Evolutionary conservation across 108 stramenopile species (phyloP), one percentile per base, ranked within the genome.

Genomic region (Craspedostauros australis): DNA sequence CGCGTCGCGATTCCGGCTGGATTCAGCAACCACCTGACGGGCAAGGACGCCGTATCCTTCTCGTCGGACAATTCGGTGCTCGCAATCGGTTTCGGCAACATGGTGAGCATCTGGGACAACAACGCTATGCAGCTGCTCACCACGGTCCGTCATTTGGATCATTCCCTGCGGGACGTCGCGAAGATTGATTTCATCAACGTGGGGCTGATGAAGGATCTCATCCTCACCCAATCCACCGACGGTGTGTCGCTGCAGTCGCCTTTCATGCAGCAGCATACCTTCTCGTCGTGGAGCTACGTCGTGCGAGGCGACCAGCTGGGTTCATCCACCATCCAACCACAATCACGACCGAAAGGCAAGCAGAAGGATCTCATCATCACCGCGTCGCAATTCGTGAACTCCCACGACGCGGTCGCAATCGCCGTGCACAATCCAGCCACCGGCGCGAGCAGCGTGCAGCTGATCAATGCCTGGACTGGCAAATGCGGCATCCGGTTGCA

Each of bases 51-150:
- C 3, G 68, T 87, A 6, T 42, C 73, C 2, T 87, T 91, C 54
- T 91, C 90, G 15, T 64, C 68, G 1, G 90, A 91, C 56, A 76
- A 73, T 1, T 73, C 84, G 22, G 69, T 80, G 20, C 54, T 91
- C 8, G 74, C 81, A 14, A 81, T 91, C 33, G 62, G 72, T 3
- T 87, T 76, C 52, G 90, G 84, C 7, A 32, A 64, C 8, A 44
- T 54, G 39, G 62, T 87, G 1, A 81, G 86, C 26, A 40, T 91
- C 4, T 91, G 90, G 90, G 90, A 91, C 53, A 70, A 75, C 32
- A 44, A 73, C 6, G 60, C 77, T 38, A 70, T 70, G 12, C 65
- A 79, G 12, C 39, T 87, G n/a, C 49, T 91, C 40, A 80, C 72
- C 12, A 80, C 79, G 7, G 27, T 89, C 26, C 45, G 64, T 18